Evolutionary conservation across 441 rosid genomes (phyloP), one percentile per base, ranked within the genome.

Genomic region (Erysimum cheiri): DNA sequence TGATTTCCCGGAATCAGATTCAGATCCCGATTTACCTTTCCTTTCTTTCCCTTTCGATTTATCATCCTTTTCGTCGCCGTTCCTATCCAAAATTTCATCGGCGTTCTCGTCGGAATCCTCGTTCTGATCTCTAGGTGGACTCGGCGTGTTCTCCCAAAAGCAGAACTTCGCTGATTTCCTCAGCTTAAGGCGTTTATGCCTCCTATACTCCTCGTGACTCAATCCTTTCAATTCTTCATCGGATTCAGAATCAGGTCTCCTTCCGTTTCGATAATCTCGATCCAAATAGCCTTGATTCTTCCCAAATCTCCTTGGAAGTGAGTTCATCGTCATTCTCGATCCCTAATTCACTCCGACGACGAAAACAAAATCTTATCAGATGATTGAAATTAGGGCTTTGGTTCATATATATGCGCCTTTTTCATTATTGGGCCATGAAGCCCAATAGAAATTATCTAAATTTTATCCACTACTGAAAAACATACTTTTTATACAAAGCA

Each of bases 121-220:
- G 28, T 74, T 68, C 47, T 55, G 91, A 58, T 40, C 49, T 82
- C 98, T 80, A 19, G 92, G 89, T 14, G 98, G 98, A 79, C 96
- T 93, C 46, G 97, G 97, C 2, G 98, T 84, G 47, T 80, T 80
- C 64, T 70, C 74, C 98, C 99, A 94, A 13, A 94, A 77, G 74
- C 96, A 91, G 54, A 78, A 76, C 41, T 59, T 83, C 19, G 76
- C 63, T 0, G 80, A 53, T 67, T 84, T 92, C 79, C 96, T 86
- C 94, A 87, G 54, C 86, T 88, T 90, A 81, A 90, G 93, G 74
- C 96, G 88, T 83, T 88, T 94, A 74, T 80, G 77, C 76, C 96
- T 84, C 81, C 97, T 69, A 65, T 81, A 79, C 78, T 92, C 99
- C 77, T 88, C 93, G 15, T 63, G 82, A 61, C 81, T 84, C 82